phyloP scores from a whole-genome alignment of 768 basidiomycete species.

The Leccinellum rugosiceps region DNA sequence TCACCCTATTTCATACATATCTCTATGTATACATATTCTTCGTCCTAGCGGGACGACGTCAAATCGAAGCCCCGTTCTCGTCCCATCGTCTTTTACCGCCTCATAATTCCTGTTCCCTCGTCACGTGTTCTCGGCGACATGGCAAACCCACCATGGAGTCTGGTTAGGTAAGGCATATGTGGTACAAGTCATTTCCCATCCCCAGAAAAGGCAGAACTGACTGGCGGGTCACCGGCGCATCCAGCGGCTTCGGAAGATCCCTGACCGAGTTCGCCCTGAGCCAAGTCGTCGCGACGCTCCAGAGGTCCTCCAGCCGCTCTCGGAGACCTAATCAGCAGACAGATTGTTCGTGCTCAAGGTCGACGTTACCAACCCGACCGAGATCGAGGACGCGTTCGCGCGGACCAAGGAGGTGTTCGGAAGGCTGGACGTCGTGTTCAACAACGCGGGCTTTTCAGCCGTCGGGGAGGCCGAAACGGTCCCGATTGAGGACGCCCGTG shows the following conservation, averaged over 20 bases:
- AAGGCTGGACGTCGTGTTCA: constrained; percentile 21
- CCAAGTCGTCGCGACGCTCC: constrained; percentile 43
- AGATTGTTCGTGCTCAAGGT: constrained; percentile 15
- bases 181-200: too few species aligned
- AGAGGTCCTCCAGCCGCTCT: constrained; percentile 12
- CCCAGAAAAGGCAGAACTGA: too few species aligned
- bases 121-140: too few species aligned
- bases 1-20: background rate
- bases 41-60: too few species aligned
- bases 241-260: constrained; percentile 37
- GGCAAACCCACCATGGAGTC: constrained; percentile 4
- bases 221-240: constrained; percentile 38
- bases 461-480: constrained; percentile 24
- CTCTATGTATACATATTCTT: background rate
- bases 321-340: constrained; percentile 1
- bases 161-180: constrained; percentile 2
- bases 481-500: constrained; percentile 16
- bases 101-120: too few species aligned
- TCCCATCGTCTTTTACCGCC: too few species aligned
- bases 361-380: constrained; percentile 11
- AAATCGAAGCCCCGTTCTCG: background rate
- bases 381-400: constrained; percentile 11
- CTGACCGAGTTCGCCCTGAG: constrained; percentile 31
- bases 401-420: constrained; percentile 9
- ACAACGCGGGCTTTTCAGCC: constrained; percentile 24